Evolutionary conservation across 2,329 filamentous ascomycete species (phyloP), one percentile per base, ranked within the genome.

Genomic region (Aspergillus carbonarius): DNA sequence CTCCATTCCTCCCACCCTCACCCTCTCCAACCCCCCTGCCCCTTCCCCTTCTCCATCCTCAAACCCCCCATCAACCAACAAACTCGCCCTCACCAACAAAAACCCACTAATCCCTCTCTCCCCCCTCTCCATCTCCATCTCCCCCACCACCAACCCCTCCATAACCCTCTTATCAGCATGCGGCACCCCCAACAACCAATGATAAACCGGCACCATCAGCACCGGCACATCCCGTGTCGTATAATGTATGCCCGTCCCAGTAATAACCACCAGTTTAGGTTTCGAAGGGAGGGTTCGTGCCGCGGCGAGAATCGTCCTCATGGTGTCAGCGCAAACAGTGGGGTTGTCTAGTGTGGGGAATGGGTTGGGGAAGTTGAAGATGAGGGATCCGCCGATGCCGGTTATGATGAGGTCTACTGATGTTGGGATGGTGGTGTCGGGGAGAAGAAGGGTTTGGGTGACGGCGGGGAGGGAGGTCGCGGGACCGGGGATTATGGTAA

Each of bases 401-500:
- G 72, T 76, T 47, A 82, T 63, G 55, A 85, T 78, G 5, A 73
- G 70, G 61, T 79, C 75, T 23, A 79, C 79, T 1, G 66, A 57
- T 5, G 32, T 35, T 12, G 32, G 15, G 7, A n/a, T 39, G 2
- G 37, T 6, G 30, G 30, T 1, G 34, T 64, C 66, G 30, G 47
- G 42, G 0, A 67, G 62, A 17, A 68, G 65, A n/a, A 74, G 63
- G 17, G 76, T 71, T 12, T 70, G 57, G 35, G 76, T 73, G 17
- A 84, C 76, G 20, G 74, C 73, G 3, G 64, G 57, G 35, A 75
- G 40, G 62, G 82, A 75, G 51, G 76, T 78, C 23, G 77, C 76
- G 63, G 81, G 74, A 60, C 83, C 83, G 63, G 77, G 39, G 59
- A 82, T 70, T 56, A 84, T 78, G 58, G 74, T 79, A 32, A 85